These are phyloP conservation scores for Tetraselmis chui DNA, from an alignment of 139 green algal genomes.

Conservation along the genomic window DNA sequence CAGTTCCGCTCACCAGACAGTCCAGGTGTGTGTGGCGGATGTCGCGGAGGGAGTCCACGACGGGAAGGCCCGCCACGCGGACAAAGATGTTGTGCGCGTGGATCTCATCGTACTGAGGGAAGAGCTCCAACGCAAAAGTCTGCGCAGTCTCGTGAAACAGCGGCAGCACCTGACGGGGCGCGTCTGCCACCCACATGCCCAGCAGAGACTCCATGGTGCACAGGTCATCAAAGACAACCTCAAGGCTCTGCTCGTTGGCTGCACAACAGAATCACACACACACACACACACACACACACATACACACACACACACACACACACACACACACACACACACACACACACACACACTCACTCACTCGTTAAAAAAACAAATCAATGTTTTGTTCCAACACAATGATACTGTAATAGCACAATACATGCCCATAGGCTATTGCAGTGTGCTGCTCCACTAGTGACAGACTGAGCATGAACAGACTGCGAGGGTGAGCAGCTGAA, in stretches of 20 bases:
- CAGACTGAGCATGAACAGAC: slow-evolving; percentile 1
- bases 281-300: neutral
- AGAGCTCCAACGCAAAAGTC: slow-evolving; percentile 49
- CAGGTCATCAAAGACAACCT: slow-evolving; percentile 85
- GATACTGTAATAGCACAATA: slow-evolving; percentile 2
- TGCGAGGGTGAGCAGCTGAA: neutral
- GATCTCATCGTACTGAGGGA: slow-evolving; percentile 25
- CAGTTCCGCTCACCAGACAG: slow-evolving; percentile 71
- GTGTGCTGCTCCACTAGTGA: neutral
- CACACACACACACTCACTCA: slow-evolving; percentile 43
- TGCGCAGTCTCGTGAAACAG: slow-evolving; percentile 59
- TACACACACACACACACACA: slow-evolving; percentile 5
- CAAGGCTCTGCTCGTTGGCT: slow-evolving; percentile 70
- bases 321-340: slow-evolving; percentile 56
- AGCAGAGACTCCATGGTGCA: slow-evolving; percentile 41
- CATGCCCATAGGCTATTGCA: neutral
- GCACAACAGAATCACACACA: slow-evolving; percentile 1
- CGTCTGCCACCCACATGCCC: slow-evolving; percentile 77
- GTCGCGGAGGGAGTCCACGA: slow-evolving; percentile 87
- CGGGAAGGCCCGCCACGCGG: slow-evolving; percentile 76
- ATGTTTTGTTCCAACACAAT: slow-evolving; percentile 13
- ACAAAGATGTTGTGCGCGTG: slow-evolving; percentile 62
- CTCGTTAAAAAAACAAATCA: slow-evolving; percentile 13
- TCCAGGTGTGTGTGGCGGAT: slow-evolving; percentile 87
- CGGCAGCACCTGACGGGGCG: slow-evolving; percentile 66